These are phyloP conservation scores for Quaeritorhiza haematococci DNA, from an alignment of 371 early-diverging fungal genomes.

Conservation along the genomic window DNA sequence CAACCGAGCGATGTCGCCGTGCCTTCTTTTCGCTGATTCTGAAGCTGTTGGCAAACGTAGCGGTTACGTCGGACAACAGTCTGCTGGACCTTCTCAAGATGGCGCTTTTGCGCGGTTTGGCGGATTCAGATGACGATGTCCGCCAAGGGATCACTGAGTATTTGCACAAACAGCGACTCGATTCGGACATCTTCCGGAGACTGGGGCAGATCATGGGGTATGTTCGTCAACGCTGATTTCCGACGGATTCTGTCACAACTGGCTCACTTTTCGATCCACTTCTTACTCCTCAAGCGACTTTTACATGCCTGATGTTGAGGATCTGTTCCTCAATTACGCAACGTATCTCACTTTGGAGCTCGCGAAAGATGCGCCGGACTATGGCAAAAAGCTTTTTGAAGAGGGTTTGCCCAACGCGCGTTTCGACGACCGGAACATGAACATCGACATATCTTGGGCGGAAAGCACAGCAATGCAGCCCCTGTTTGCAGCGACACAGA, in stretches of 20 bases:
- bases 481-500: slow-evolving; percentile 55
- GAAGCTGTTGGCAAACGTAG: slow-evolving; percentile 12
- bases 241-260: neutral
- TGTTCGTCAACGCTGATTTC: neutral
- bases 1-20: slow-evolving; percentile 32
- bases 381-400: slow-evolving; percentile 54
- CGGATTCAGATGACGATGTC: slow-evolving; percentile 48
- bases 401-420: slow-evolving; percentile 57
- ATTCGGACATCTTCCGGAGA: slow-evolving; percentile 34
- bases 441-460: slow-evolving; percentile 59
- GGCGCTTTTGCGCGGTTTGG: slow-evolving; percentile 52
- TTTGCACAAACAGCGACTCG: slow-evolving; percentile 39
- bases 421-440: slow-evolving; percentile 50
- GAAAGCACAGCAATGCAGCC: slow-evolving; percentile 61
- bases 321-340: slow-evolving; percentile 55
- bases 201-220: slow-evolving; percentile 49
- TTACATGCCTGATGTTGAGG: slow-evolving; percentile 60
- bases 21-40: slow-evolving; percentile 47
- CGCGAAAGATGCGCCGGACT: slow-evolving; percentile 53
- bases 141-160: slow-evolving; percentile 44
- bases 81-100: slow-evolving; percentile 30
- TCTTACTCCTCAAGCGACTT: slow-evolving; percentile 35
- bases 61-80: neutral
- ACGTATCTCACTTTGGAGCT: slow-evolving; percentile 57
- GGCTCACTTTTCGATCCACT: neutral